Percentiles rank a stretch among this genome's conserved stretches.
Conservation (phyloP, 306 rosid genomes). For the Pyrus pyrifolia region DNA sequence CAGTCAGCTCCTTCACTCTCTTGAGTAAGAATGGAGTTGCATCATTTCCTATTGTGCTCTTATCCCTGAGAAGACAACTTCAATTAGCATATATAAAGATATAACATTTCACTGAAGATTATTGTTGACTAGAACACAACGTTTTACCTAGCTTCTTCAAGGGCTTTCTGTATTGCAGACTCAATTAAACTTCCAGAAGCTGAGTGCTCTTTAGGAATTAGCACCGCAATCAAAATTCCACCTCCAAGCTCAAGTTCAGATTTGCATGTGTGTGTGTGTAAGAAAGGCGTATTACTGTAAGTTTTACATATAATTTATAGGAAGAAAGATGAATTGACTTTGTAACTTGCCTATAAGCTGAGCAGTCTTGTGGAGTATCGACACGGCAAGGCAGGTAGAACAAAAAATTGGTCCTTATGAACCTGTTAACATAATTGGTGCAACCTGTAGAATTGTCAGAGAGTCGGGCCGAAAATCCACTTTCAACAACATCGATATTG, state of each 20-base stretch:
- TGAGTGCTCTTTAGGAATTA: conserved; percentile 72
- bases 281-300: background rate
- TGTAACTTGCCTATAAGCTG: conserved; percentile 55
- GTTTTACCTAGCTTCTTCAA: conserved; percentile 65
- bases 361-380: conserved; percentile 74
- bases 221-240: conserved; percentile 79
- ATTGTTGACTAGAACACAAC: background rate
- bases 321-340: conserved; percentile 1
- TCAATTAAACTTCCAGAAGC: conserved; percentile 74
- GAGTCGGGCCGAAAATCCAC: fast-evolving
- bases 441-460: too few relatives aligned
- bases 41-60: conserved; percentile 65
- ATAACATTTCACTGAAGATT: background rate
- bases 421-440: background rate
- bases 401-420: background rate
- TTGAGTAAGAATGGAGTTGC: conserved; percentile 88
- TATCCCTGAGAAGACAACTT: conserved; percentile 40
- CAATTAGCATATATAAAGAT: background rate
- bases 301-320: background rate
- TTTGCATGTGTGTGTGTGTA: conserved; percentile 22
- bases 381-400: conserved; percentile 66
- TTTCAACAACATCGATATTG: too few relatives aligned
- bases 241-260: conserved; percentile 59
- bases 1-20: conserved; percentile 65
- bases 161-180: conserved; percentile 67